phyloP scores from a whole-genome alignment of 1,284 basidiomycete genomes.

The Neolentinus lepideus region DNA sequence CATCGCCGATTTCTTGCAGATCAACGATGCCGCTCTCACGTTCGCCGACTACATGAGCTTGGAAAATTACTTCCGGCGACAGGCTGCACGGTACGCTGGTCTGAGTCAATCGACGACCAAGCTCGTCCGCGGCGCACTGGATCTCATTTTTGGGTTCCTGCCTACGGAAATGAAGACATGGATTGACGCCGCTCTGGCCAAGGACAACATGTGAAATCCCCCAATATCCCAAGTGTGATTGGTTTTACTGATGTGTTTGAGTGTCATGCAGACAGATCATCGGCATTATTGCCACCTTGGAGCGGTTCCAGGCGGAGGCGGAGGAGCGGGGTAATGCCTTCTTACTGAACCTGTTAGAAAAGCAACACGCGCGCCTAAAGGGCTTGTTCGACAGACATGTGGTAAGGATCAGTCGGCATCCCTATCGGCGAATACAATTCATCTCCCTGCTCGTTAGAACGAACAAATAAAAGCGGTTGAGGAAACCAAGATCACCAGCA shows the following conservation, averaged over 20 bases:
- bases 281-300: slow-evolving; percentile 77
- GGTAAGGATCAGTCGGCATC: slow-evolving; percentile 36
- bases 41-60: slow-evolving; percentile 96
- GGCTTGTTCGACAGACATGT: slow-evolving; percentile 72
- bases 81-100: slow-evolving; percentile 72
- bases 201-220: slow-evolving; percentile 69
- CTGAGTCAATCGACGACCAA: slow-evolving; percentile 69
- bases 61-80: slow-evolving; percentile 90
- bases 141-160: slow-evolving; percentile 92
- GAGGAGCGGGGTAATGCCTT: slow-evolving; percentile 77
- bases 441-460: slow-evolving; percentile 35
- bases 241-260: background rate
- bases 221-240: background rate
- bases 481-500: slow-evolving; percentile 84
- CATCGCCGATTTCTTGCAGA: slow-evolving; percentile 87
- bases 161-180: slow-evolving; percentile 79
- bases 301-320: slow-evolving; percentile 73
- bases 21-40: slow-evolving; percentile 82
- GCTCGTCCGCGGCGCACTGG: slow-evolving; percentile 83
- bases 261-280: slow-evolving; percentile 69
- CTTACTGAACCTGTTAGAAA: slow-evolving; percentile 68
- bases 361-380: slow-evolving; percentile 75
- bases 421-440: background rate
- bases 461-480: slow-evolving; percentile 90
- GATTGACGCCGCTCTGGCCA: slow-evolving; percentile 73